Base-by-base conservation (phyloP, 164 flowering plant genomes). In the Annona squamosa region DNA sequence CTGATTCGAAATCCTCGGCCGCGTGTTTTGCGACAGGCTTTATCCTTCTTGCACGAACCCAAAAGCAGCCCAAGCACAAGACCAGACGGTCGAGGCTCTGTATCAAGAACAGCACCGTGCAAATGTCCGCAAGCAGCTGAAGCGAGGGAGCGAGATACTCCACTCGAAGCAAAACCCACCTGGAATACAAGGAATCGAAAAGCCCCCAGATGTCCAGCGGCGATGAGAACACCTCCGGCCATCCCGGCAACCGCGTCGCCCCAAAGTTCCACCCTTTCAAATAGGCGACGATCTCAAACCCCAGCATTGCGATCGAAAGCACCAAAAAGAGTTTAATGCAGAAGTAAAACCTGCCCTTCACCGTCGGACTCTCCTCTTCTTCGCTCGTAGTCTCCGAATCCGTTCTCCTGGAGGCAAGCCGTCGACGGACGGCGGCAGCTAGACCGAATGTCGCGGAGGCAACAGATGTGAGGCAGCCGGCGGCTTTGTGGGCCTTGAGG, bases 101-200 rank as follows among this genome's bases (percentile, higher is more conserved):
- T 65, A 95, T 81, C 3, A 95, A 78, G 81, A 93, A 95, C 42
- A 93, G 81, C n/a, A 89, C 78, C 42, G 89, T 87, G 68, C 99
- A 96, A 1, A 67, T 84, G 81, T 88, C 88, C 65, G 98, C 85
- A 3, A 93, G 86, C 43, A 90, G 86, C 74, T 93, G 97, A 43
- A 95, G 86, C 13, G 91, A 91, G 0, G 99, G 99, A 81, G 99
- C 99, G 1, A 95, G 84, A 71, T 93, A 95, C 74, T 85, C 88
- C 70, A 89, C 95, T 75, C 99, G 86, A 44, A 91, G 4, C 85
- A 81, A 48, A 75, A 95, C 97, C 99, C 99, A 95, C 4, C 75
- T 61, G 5, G 94, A 78, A 78, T 95, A 93, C 42, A 89, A 2
- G 74, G 71, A 87, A 81, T 85, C 90, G 65, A 95, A 91, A 2